Evolutionary conservation across 2,329 filamentous ascomycete species (phyloP).

Genomic region (Ramularia collo-cygni): DNA sequence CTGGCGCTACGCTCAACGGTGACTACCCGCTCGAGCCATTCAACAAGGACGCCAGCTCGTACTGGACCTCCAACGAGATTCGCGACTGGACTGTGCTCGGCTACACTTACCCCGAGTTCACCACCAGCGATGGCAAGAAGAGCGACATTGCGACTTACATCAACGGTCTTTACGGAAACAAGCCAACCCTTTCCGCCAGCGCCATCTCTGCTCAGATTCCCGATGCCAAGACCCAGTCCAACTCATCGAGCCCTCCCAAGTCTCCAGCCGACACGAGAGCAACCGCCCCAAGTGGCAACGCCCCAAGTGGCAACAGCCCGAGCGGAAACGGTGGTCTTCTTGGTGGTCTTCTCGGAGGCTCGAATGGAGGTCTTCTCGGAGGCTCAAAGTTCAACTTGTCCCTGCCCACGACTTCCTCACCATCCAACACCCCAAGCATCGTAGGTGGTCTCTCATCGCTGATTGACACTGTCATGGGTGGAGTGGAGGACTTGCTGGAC

Average conservation of each 20-base stretch:
- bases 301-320: not conserved
- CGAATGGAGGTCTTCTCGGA: not conserved
- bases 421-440: not conserved
- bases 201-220: slow-evolving; percentile 3
- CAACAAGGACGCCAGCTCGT: slow-evolving; percentile 52
- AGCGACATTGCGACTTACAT: slow-evolving; percentile 36
- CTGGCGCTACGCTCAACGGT: slow-evolving; percentile 39
- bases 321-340: not conserved
- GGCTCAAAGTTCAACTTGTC: not conserved
- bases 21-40: slow-evolving; percentile 47
- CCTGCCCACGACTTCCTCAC: not conserved
- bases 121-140: slow-evolving; percentile 31
- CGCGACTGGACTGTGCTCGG: slow-evolving; percentile 60
- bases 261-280: too few relatives aligned
- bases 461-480: not conserved
- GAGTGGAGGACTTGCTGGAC: not conserved
- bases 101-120: slow-evolving; percentile 66
- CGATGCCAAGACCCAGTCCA: not conserved
- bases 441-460: not conserved
- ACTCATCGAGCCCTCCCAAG: not conserved
- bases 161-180: slow-evolving; percentile 51
- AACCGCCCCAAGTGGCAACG: not conserved
- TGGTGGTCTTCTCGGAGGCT: not conserved
- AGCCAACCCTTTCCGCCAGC: slow-evolving; percentile 24
- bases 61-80: slow-evolving; percentile 62